Conservation (phyloP, 1,139 yeast genomes). For the Hansenula lynferdii region DNA sequence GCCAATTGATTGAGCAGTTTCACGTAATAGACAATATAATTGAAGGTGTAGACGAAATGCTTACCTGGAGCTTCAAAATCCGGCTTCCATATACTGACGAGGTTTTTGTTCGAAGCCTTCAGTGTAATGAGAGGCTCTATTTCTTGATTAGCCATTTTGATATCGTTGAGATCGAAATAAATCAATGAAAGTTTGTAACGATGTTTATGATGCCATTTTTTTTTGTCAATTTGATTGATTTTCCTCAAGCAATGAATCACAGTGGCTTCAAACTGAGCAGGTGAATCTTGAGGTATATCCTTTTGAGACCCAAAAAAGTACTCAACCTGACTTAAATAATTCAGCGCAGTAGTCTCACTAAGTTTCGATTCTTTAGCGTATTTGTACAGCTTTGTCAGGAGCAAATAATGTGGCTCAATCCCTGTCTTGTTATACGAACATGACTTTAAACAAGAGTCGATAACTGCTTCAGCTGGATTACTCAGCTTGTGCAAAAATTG, state of each 20-base stretch:
- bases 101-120: conserved; percentile 63
- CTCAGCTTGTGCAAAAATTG: conserved; percentile 53
- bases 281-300: conserved; percentile 12
- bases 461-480: conserved; percentile 26
- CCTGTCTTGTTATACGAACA: conserved; percentile 34
- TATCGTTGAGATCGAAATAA: conserved; percentile 45
- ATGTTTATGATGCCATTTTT: conserved; percentile 91
- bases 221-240: conserved; percentile 60
- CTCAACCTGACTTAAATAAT: conserved; percentile 32
- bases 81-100: conserved; percentile 91
- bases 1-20: conserved; percentile 47
- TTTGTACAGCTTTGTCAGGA: conserved; percentile 58
- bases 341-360: conserved; percentile 32
- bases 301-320: conserved; percentile 22
- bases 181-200: conserved; percentile 68
- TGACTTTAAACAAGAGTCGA: conserved; percentile 38
- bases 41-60: conserved; percentile 74
- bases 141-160: conserved; percentile 53
- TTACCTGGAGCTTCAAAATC: conserved; percentile 90
- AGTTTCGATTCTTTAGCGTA: conserved; percentile 37
- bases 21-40: conserved; percentile 63
- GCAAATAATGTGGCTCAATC: conserved; percentile 70
- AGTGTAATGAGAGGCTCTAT: conserved; percentile 60
- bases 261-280: conserved; percentile 22
- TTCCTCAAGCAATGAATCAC: conserved; percentile 32